phyloP scores from a whole-genome alignment of 2,329 filamentous ascomycete genomes.

The Talaromyces sp. region DNA sequence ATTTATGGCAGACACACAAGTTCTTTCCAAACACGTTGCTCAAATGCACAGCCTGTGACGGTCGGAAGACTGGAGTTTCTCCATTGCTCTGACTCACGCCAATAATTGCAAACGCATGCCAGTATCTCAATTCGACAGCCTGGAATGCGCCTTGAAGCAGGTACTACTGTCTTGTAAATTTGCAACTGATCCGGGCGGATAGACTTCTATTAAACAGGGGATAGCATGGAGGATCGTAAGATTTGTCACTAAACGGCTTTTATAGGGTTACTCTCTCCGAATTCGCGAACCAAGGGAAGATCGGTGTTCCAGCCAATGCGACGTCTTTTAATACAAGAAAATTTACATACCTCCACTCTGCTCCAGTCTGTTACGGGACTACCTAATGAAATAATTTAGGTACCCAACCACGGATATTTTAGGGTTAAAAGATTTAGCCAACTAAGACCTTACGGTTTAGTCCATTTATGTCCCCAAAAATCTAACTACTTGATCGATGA shows the following conservation, averaged over 20 bases:
- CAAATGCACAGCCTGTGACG: not conserved
- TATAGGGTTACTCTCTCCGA: not conserved
- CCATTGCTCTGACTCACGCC: not conserved
- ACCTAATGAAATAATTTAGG: not conserved
- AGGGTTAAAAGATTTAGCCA: not conserved
- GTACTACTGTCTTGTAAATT: not conserved
- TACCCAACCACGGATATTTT: not conserved
- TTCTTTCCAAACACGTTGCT: not conserved
- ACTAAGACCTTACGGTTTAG: not conserved
- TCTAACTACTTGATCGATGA: not conserved
- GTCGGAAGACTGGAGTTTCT: not conserved
- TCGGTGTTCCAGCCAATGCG: not conserved
- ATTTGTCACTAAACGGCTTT: not conserved
- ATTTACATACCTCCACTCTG: not conserved
- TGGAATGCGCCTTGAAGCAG: not conserved
- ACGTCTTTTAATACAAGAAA: not conserved
- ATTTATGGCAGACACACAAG: no score
- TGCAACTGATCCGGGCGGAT: not conserved
- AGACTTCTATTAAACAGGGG: not conserved
- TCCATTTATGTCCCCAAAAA: not conserved
- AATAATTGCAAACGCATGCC: not conserved
- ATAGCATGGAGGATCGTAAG: not conserved
- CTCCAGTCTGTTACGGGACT: not conserved
- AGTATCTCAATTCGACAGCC: not conserved
- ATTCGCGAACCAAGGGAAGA: not conserved